Evolutionary conservation across 257 asterid species (phyloP).

Genomic region (Nicotiana otophora): DNA sequence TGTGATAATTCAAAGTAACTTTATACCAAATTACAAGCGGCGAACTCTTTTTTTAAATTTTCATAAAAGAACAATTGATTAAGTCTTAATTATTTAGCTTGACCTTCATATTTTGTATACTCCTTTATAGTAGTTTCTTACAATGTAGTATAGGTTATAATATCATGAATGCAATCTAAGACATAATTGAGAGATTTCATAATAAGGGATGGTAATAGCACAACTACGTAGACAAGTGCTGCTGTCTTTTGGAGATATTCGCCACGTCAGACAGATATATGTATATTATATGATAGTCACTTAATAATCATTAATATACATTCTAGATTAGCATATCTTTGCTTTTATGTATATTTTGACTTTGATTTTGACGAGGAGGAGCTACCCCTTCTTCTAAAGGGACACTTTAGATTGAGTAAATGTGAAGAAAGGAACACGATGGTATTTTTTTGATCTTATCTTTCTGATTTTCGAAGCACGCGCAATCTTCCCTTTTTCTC

Average conservation of each 20-base stretch:
- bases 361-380: background rate
- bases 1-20: background rate
- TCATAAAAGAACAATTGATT: background rate
- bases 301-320: background rate
- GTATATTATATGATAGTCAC: background rate
- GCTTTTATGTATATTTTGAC: background rate
- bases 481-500: constrained; percentile 29
- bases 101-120: background rate
- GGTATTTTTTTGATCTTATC: constrained; percentile 22
- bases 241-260: background rate
- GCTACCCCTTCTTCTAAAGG: background rate
- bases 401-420: constrained; percentile 26
- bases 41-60: background rate
- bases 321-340: background rate
- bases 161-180: background rate
- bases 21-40: background rate
- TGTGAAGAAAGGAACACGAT: constrained; percentile 33
- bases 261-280: background rate
- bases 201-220: background rate
- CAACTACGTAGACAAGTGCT: background rate
- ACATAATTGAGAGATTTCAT: background rate
- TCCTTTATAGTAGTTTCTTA: background rate
- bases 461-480: constrained; percentile 36
- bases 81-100: background rate
- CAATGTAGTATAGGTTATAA: background rate